Evolutionary conservation across 495 filamentous ascomycete genomes (phyloP).

Genomic region (Friedmanniomyces simplex): DNA sequence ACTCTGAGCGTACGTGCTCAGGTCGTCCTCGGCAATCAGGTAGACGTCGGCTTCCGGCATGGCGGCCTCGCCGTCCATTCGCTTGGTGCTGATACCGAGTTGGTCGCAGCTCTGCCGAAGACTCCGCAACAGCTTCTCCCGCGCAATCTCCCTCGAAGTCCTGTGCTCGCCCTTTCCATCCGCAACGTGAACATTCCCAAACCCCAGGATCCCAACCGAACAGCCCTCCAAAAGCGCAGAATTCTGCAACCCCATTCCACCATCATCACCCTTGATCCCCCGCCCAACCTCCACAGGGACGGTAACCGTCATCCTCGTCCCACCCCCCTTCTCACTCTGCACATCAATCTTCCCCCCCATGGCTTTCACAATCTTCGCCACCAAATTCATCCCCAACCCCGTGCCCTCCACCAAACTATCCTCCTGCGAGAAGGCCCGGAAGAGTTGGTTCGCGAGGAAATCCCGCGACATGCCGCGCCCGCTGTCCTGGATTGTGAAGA

Average conservation of each 20-base stretch:
- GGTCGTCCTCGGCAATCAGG: conserved; percentile 7
- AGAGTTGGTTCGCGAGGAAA: conserved; percentile 24
- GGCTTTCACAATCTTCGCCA: conserved; percentile 24
- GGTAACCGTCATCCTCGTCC: conserved; percentile 18
- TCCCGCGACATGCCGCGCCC: conserved; percentile 25
- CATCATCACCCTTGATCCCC: background rate
- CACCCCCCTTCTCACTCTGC: conserved; percentile 14
- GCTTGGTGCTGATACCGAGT: background rate
- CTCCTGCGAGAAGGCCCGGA: conserved; percentile 29
- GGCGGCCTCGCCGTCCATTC: background rate
- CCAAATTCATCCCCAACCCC: conserved; percentile 26
- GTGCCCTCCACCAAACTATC: conserved; percentile 23
- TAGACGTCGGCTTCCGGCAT: background rate
- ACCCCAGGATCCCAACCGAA: background rate
- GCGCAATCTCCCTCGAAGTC: background rate
- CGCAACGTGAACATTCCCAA: background rate
- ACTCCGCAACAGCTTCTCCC: background rate
- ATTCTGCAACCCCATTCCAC: background rate
- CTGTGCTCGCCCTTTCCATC: background rate
- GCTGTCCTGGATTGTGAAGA: conserved; percentile 23
- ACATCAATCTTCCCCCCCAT: conserved; percentile 26
- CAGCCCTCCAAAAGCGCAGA: background rate
- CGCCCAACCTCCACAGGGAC: conserved; percentile 5
- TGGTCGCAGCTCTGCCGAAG: background rate
- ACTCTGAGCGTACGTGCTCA: background rate